Percentiles rank a stretch among this genome's conserved stretches.
These are phyloP conservation scores for Clonostachys byssicola DNA, from an alignment of 2,329 filamentous ascomycete genomes.

Conservation along the genomic window DNA sequence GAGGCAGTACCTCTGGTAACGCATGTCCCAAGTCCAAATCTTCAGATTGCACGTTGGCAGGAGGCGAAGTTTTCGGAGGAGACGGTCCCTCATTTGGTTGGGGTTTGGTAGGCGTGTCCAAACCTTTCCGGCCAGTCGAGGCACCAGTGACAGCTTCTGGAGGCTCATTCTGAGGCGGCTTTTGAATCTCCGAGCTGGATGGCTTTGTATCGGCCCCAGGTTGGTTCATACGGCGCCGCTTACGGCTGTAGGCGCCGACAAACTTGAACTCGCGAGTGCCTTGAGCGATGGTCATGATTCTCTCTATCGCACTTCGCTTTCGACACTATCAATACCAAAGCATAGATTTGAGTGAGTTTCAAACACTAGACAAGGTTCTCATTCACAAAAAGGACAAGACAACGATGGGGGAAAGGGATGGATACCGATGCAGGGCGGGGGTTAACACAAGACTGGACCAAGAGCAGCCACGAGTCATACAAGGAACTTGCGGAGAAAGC, in stretches of 20 bases:
- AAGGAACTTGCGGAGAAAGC: too few relatives aligned
- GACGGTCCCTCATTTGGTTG: too few relatives aligned
- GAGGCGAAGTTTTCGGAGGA: not conserved
- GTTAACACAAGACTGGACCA: not conserved
- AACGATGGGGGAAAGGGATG: not conserved
- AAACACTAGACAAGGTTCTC: not conserved
- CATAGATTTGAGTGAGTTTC: too few relatives aligned
- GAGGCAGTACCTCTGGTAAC: not conserved
- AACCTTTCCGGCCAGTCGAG: not conserved
- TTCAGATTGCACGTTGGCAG: not conserved
- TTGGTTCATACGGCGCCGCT: conserved; percentile 6
- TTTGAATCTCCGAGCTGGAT: not conserved
- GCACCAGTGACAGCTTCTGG: not conserved
- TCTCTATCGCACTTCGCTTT: not conserved
- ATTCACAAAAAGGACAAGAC: not conserved
- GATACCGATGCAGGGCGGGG: not conserved
- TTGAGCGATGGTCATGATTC: not conserved
- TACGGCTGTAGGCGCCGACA: conserved; percentile 12
- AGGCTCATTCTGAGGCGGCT: not conserved
- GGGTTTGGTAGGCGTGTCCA: too few relatives aligned
- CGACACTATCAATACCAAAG: not conserved
- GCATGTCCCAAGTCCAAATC: not conserved
- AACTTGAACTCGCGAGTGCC: conserved; percentile 14
- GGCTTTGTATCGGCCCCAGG: not conserved
- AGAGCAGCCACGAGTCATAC: not conserved